Evolutionary conservation across 1,139 yeast genomes (phyloP).

Genomic region (Neolecta irregularis): DNA sequence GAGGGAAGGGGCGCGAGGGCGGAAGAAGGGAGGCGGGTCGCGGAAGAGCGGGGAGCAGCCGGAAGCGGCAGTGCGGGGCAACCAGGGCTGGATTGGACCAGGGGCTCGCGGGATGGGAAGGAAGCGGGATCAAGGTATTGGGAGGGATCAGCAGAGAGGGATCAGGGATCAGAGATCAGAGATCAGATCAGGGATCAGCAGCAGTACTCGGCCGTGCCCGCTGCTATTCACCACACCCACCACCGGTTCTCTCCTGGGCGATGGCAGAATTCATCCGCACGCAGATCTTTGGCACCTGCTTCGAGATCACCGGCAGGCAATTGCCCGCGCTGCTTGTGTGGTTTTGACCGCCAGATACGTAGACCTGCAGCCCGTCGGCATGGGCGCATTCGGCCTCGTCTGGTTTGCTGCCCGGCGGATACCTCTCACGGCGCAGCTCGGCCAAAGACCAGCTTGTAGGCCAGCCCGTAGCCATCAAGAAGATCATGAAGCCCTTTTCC

Average conservation of each 20-base stretch:
- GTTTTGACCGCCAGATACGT: slow-evolving; percentile 41
- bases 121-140: not conserved
- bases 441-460: slow-evolving; percentile 83
- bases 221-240: not conserved
- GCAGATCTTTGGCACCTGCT: slow-evolving; percentile 73
- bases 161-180: no score
- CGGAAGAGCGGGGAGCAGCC: no score
- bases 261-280: slow-evolving; percentile 21
- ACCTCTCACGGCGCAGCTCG: no score
- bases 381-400: slow-evolving; percentile 98
- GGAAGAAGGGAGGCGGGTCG: not conserved
- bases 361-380: slow-evolving; percentile 91
- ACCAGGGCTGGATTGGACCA: no score
- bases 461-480: slow-evolving; percentile 92
- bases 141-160: slow-evolving; percentile 2
- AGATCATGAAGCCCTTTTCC: slow-evolving; percentile 92
- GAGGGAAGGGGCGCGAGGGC: not conserved
- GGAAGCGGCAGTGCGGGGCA: no score
- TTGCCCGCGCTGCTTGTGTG: not conserved
- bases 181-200: no score
- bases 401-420: no score
- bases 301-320: slow-evolving; percentile 62
- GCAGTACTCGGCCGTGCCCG: not conserved
- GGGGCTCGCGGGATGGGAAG: no score
- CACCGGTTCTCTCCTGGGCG: not conserved